Evolutionary conservation across 2,329 filamentous ascomycete genomes (phyloP).

Genomic region (Aspergillus fructus): DNA sequence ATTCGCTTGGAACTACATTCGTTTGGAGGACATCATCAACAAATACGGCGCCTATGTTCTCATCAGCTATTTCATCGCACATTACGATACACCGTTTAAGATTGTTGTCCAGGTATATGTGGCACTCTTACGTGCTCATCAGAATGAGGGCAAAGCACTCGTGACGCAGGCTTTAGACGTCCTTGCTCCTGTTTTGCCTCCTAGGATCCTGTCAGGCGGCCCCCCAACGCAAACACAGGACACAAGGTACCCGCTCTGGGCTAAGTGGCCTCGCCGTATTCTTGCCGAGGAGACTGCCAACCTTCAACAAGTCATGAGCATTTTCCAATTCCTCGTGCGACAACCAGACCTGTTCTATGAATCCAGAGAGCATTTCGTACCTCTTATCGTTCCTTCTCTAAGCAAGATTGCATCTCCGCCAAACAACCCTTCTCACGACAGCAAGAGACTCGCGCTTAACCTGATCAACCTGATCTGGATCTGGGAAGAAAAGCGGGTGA

Average conservation of each 20-base stretch:
- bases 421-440: constrained; percentile 85
- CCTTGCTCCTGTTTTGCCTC: constrained; percentile 89
- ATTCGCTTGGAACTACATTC: constrained; percentile 98
- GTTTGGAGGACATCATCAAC: constrained; percentile 98
- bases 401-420: constrained; percentile 79
- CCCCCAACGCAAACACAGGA: constrained; percentile 62
- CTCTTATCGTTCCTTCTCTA: constrained; percentile 83
- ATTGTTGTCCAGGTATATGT: constrained; percentile 95
- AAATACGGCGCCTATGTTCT: constrained; percentile 97
- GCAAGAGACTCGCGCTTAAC: constrained; percentile 84
- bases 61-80: constrained; percentile 95
- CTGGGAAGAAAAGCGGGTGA: constrained; percentile 85
- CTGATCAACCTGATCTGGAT: constrained; percentile 87
- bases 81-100: constrained; percentile 94
- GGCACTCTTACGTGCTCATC: constrained; percentile 84
- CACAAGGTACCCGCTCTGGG: constrained; percentile 77
- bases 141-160: constrained; percentile 87
- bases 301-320: constrained; percentile 90
- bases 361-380: constrained; percentile 84
- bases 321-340: constrained; percentile 93
- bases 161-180: constrained; percentile 94
- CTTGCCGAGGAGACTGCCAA: constrained; percentile 93
- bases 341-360: constrained; percentile 95
- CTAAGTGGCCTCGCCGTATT: constrained; percentile 84
- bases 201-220: constrained; percentile 60